Conservation (phyloP, 2,329 filamentous ascomycete genomes). For the Metarhizium guizhouense region DNA sequence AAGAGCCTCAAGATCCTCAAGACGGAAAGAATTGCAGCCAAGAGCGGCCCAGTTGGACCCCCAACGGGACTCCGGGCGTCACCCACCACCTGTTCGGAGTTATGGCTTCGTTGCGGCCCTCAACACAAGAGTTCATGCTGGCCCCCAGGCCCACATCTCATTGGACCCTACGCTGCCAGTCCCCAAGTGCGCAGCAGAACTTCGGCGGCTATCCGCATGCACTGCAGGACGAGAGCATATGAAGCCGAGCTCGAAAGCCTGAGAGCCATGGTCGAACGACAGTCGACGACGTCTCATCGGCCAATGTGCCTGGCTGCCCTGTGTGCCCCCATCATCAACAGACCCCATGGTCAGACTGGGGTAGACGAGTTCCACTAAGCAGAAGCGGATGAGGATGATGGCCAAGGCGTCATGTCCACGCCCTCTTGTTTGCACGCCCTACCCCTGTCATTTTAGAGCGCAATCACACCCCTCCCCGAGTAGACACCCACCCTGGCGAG, state of each 20-base stretch:
- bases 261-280: neutral
- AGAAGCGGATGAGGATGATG: neutral
- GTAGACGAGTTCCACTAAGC: neutral
- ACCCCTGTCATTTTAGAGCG: neutral
- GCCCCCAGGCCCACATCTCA: constrained; percentile 4
- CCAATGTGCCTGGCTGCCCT: neutral
- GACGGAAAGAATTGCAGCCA: neutral
- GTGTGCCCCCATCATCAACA: constrained; percentile 1
- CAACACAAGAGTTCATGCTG: neutral
- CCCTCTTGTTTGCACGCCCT: neutral
- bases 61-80: neutral
- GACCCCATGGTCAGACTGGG: neutral
- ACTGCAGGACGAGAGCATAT: constrained; percentile 14
- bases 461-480: constrained; percentile 6
- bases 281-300: neutral
- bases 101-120: neutral
- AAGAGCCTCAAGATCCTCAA: neutral
- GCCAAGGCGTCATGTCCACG: neutral
- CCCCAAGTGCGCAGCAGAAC: constrained; percentile 7
- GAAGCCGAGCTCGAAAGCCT: constrained; percentile 9
- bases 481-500: neutral
- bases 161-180: constrained; percentile 3
- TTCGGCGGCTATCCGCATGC: constrained; percentile 23
- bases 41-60: neutral
- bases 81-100: neutral